Conservation (phyloP, 306 rosid genomes). For the Macrotyloma uniflorum region DNA sequence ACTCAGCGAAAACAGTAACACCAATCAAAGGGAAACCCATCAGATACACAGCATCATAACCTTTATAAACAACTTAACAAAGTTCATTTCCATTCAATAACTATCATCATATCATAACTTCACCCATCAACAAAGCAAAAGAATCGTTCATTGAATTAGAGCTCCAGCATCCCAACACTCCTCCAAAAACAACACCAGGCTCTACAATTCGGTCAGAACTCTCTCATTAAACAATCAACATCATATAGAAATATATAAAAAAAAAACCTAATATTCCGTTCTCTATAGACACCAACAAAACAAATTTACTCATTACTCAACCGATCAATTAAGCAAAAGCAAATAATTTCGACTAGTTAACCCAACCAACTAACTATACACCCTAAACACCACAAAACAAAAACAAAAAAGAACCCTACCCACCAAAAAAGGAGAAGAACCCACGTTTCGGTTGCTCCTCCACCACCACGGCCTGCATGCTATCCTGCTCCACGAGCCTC, state of each 20-base stretch:
- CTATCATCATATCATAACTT: not conserved
- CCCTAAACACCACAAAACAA: not conserved
- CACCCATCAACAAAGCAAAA: not conserved
- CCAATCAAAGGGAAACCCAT: not conserved
- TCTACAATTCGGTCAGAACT: not conserved
- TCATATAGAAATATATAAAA: not conserved
- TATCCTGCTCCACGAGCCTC: constrained; percentile 98
- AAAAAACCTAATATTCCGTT: not conserved
- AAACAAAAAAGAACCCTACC: constrained; percentile 29
- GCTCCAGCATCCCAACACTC: not conserved
- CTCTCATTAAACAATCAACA: not conserved
- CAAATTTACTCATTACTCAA: not conserved
- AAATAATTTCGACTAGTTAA: not conserved
- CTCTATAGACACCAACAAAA: not conserved
- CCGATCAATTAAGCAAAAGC: not conserved
- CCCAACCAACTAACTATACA: not conserved
- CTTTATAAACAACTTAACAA: not conserved
- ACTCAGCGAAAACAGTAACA: not conserved
- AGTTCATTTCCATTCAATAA: not conserved
- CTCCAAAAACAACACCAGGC: not conserved
- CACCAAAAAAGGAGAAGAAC: constrained; percentile 94
- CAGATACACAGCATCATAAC: not conserved
- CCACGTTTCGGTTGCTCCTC: constrained; percentile 96
- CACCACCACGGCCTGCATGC: constrained; percentile 86
- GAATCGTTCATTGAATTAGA: not conserved